These are phyloP conservation scores for Cerioporus squamosus DNA, from an alignment of 1,284 basidiomycete genomes.

Conservation along the genomic window DNA sequence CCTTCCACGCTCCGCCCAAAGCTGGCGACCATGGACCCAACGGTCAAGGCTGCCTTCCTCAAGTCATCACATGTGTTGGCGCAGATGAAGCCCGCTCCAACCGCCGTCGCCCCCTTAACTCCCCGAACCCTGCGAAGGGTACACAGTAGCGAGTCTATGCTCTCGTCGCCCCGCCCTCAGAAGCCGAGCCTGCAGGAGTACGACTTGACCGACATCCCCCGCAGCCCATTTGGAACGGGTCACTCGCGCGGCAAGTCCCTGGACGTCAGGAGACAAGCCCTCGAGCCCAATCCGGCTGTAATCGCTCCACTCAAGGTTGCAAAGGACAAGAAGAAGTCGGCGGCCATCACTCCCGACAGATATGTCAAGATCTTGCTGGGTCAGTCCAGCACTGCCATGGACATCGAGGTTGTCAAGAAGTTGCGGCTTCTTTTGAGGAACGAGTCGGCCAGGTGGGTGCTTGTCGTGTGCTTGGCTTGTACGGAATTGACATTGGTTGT, in stretches of 20 bases:
- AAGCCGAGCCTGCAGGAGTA: conserved; percentile 28
- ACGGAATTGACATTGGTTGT: not conserved
- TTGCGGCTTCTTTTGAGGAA: conserved; percentile 81
- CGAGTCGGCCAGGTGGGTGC: conserved; percentile 76
- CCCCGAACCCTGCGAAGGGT: conserved; percentile 56
- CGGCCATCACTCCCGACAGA: conserved; percentile 51
- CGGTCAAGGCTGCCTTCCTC: conserved; percentile 89
- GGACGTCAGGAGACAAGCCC: conserved; percentile 32
- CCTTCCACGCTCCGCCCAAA: conserved; percentile 77
- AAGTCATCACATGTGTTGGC: conserved; percentile 79
- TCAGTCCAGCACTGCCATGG: conserved; percentile 70
- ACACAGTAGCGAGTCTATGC: conserved; percentile 67
- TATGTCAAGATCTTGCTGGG: conserved; percentile 67
- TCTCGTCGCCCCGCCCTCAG: conserved; percentile 45
- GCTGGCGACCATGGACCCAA: conserved; percentile 75
- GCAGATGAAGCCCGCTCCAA: conserved; percentile 42
- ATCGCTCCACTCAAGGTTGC: conserved; percentile 32
- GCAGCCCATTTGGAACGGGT: conserved; percentile 12
- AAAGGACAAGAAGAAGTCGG: conserved; percentile 49
- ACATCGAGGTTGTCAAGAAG: conserved; percentile 78
- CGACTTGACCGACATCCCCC: conserved; percentile 33
- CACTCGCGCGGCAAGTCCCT: conserved; percentile 30
- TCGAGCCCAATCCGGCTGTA: conserved; percentile 28
- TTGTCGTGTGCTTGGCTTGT: not conserved
- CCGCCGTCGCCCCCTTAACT: conserved; percentile 32